Evolutionary conservation across 495 filamentous ascomycete species (phyloP).

Genomic region (Schizothecium vesticola): DNA sequence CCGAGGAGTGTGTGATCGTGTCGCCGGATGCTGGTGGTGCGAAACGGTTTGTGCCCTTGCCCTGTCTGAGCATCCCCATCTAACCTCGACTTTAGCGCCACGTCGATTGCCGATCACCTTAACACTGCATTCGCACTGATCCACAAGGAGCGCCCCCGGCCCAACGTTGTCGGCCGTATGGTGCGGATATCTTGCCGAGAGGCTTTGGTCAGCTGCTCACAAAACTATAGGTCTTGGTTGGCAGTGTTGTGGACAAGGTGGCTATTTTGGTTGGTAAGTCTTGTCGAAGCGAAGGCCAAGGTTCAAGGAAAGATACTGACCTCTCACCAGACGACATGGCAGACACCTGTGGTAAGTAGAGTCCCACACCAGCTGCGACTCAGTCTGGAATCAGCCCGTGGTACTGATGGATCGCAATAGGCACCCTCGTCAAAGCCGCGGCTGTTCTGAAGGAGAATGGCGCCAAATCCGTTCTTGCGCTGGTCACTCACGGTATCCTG

Average conservation of each 20-base stretch:
- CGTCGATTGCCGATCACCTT: constrained; percentile 91
- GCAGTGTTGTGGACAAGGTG: constrained; percentile 59
- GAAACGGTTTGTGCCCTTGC: constrained; percentile 65
- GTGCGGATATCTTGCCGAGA: constrained; percentile 66
- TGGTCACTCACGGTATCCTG: constrained; percentile 94
- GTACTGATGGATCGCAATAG: neutral
- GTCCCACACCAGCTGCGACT: no score
- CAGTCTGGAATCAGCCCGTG: neutral
- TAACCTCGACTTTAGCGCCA: constrained; percentile 52
- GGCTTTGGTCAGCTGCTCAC: constrained; percentile 35
- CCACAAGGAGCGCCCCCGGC: constrained; percentile 93
- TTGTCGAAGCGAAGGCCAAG: neutral
- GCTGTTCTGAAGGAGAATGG: constrained; percentile 86
- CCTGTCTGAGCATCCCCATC: neutral
- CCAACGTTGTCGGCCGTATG: constrained; percentile 96
- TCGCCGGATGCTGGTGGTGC: constrained; percentile 95
- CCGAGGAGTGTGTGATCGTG: constrained; percentile 86
- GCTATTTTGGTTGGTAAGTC: constrained; percentile 45
- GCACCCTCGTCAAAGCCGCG: constrained; percentile 84
- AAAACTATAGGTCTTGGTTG: constrained; percentile 65
- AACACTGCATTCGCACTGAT: constrained; percentile 97
- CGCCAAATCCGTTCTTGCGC: constrained; percentile 80
- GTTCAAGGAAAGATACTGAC: neutral
- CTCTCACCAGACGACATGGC: constrained; percentile 62
- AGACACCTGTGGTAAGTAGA: constrained; percentile 73